Conservation (phyloP, 2,329 filamentous ascomycete genomes). For the Pestalotiopsis sp. region DNA sequence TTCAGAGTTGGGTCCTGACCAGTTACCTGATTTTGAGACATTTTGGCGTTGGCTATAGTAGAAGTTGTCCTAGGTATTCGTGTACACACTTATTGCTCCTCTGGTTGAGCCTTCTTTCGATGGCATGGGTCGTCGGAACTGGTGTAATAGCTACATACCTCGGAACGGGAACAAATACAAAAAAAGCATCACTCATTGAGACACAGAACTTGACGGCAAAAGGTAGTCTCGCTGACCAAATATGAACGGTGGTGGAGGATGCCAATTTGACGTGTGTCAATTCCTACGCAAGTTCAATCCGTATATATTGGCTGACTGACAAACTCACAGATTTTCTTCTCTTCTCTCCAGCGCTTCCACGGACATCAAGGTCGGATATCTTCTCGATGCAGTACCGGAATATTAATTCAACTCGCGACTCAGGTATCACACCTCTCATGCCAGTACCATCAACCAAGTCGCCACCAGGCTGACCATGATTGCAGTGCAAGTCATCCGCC, state of each 20-base stretch:
- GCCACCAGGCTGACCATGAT: neutral
- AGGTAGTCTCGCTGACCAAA: too few relatives aligned
- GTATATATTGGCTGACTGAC: too few relatives aligned
- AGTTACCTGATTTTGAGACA: neutral
- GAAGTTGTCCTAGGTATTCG: neutral
- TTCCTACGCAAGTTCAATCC: too few relatives aligned
- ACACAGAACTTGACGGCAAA: too few relatives aligned
- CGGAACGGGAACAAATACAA: neutral
- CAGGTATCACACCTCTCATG: neutral
- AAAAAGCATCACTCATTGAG: neutral
- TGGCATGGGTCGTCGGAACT: neutral
- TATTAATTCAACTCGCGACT: too few relatives aligned
- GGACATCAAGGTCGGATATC: too few relatives aligned
- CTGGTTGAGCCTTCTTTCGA: neutral
- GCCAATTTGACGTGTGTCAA: too few relatives aligned
- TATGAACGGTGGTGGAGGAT: too few relatives aligned
- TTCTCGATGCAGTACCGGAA: too few relatives aligned
- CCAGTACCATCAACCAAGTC: neutral
- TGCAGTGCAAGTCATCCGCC: neutral
- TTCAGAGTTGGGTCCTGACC: neutral
- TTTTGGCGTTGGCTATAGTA: constrained; percentile 7
- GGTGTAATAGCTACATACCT: neutral
- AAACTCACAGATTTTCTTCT: too few relatives aligned
- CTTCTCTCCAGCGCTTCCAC: too few relatives aligned
- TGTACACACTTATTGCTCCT: neutral